phyloP scores from a whole-genome alignment of 176 grass and related monocot genomes.

The Oryza brachyantha region DNA sequence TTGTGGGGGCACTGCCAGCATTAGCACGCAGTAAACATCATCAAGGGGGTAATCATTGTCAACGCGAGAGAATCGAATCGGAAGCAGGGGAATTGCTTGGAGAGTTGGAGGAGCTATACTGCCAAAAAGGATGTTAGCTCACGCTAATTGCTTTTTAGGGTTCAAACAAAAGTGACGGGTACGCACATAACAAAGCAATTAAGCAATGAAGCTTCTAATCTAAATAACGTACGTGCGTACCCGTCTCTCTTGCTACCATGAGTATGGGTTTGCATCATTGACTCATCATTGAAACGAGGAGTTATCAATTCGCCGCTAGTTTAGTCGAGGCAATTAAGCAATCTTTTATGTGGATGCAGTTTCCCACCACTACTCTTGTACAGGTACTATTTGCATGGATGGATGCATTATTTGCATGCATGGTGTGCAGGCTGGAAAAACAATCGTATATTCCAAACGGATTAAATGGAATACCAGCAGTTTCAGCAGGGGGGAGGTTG shows the following conservation, averaged over 20 bases:
- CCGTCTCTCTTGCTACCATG: neutral
- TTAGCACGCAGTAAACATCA: neutral
- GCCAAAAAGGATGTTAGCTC: neutral
- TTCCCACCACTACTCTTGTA: neutral
- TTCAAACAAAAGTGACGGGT: neutral
- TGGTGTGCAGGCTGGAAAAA: neutral
- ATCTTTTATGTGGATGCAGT: neutral
- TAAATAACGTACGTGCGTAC: neutral
- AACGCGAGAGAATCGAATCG: neutral
- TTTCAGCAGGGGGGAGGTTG: too few relatives aligned
- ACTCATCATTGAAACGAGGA: neutral
- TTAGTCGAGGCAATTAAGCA: neutral
- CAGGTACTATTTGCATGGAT: neutral
- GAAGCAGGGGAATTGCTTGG: neutral
- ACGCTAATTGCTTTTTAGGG: neutral
- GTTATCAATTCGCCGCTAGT: neutral
- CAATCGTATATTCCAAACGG: neutral
- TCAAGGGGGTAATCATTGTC: slow-evolving; percentile 3
- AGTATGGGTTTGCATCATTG: neutral
- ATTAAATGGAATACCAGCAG: neutral
- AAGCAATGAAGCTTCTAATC: neutral
- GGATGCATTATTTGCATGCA: neutral
- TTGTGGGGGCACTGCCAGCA: neutral
- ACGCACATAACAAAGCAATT: neutral
- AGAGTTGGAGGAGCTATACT: neutral